Base-by-base conservation (phyloP, 164 flowering plant species). In the Chimonanthus praecox region DNA sequence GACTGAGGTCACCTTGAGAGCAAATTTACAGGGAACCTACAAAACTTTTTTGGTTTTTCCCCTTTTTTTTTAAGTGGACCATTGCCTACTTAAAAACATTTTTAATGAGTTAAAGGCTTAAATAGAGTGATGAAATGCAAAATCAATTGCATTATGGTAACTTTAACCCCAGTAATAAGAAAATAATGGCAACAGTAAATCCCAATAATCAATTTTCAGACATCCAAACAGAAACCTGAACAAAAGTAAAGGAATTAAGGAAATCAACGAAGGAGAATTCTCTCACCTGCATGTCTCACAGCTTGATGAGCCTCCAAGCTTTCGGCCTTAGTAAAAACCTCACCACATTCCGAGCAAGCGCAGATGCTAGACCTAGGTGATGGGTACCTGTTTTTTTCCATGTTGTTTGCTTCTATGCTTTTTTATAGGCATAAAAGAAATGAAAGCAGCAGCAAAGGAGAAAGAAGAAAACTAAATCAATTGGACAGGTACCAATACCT, bases 291-390 rank as follows among this genome's bases (percentile, higher is more conserved):
- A 77, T 95, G 99, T 49, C 85, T 87, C 64, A 89, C 83, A 8
- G 93, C 90, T 81, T 88, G 95, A 77, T 95, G 99, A 85, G 77
- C 88, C 78, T 95, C 98, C 74, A 95, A 81, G 79, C 91, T 90
- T 80, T 92, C 98, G 20, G 84, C 72, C 79, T 92, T 90, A 0
- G 92, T 91, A 74, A 95, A 95, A 18, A 92, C 89, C 83, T 95
- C 99, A 45, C 99, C 99, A 80, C 99, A 95, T 9, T 89, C 87
- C 0, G 94, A 71, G 77, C 99, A 95, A 68, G 88, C 84, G 73
- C 91, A 88, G 7, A 90, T 83, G 0, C 88, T 90, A 47, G 84
- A 76, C 58, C 97, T 87, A 47, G 94, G 82, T 65, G 79, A 65
- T 66, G 92, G 93, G 62, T 79, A 82, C 87, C 98, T 94, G 80